Percentiles rank a stretch among this genome's conserved stretches.
phyloP scores from a whole-genome alignment of 495 filamentous ascomycete genomes.

The Evansstolkia leycettana region DNA sequence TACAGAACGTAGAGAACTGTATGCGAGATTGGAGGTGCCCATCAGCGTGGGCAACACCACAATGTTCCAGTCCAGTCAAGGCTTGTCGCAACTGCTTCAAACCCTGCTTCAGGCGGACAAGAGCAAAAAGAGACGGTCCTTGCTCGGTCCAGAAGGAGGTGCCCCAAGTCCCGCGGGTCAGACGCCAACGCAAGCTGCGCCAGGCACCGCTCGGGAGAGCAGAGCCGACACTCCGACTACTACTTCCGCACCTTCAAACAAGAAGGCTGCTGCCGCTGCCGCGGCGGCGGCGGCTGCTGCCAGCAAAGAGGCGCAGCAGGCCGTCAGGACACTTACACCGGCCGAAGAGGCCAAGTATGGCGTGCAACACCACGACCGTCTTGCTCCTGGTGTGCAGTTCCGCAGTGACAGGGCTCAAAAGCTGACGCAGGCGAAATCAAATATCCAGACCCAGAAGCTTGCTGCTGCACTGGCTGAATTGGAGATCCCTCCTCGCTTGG shows the following conservation, averaged over 20 bases:
- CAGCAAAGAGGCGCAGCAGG: slow-evolving; percentile 30
- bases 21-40: slow-evolving; percentile 71
- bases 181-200: slow-evolving; percentile 29
- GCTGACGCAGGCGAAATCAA: slow-evolving; percentile 69
- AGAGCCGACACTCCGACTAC: slow-evolving; percentile 27
- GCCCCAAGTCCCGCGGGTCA: slow-evolving; percentile 35
- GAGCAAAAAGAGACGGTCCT: slow-evolving; percentile 64
- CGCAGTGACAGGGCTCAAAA: slow-evolving; percentile 75
- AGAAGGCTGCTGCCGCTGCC: slow-evolving; percentile 36
- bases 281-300: slow-evolving; percentile 13
- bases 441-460: slow-evolving; percentile 71
- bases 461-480: slow-evolving; percentile 65
- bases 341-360: slow-evolving; percentile 71
- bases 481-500: slow-evolving; percentile 61
- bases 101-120: slow-evolving; percentile 71
- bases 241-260: slow-evolving; percentile 29
- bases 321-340: slow-evolving; percentile 56
- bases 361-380: slow-evolving; percentile 73
- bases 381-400: slow-evolving; percentile 63
- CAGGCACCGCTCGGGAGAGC: slow-evolving; percentile 16
- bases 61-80: slow-evolving; percentile 65
- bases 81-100: slow-evolving; percentile 65
- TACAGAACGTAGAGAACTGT: slow-evolving; percentile 82
- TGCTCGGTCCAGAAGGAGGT: slow-evolving; percentile 45
- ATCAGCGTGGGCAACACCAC: slow-evolving; percentile 52